These are phyloP conservation scores for Punica granatum DNA, from an alignment of 345 rosid species.

Conservation along the genomic window DNA sequence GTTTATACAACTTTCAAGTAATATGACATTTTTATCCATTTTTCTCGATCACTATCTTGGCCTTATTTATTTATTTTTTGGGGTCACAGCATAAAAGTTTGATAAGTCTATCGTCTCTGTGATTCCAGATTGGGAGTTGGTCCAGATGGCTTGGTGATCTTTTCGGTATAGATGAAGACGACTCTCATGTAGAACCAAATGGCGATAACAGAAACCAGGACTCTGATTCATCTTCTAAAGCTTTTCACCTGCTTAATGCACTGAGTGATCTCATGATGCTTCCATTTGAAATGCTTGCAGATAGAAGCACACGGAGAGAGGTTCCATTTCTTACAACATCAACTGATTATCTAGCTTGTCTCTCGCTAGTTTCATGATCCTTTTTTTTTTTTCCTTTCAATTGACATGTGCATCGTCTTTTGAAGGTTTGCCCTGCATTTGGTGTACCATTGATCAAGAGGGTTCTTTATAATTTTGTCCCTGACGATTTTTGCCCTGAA, in stretches of 20 bases:
- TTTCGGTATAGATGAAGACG: slow-evolving; percentile 60
- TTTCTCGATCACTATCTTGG: background rate
- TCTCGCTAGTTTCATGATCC: background rate
- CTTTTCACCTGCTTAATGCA: slow-evolving; percentile 68
- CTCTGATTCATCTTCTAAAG: slow-evolving; percentile 46
- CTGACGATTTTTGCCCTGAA: slow-evolving; percentile 80
- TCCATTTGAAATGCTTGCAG: slow-evolving; percentile 79
- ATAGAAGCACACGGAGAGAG: slow-evolving; percentile 69
- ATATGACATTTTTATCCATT: background rate
- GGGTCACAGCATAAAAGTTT: too few relatives aligned
- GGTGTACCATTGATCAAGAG: slow-evolving; percentile 51
- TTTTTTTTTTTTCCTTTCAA: slow-evolving; percentile 1
- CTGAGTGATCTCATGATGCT: slow-evolving; percentile 97
- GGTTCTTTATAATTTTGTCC: slow-evolving; percentile 67
- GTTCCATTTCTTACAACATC: slow-evolving; percentile 21
- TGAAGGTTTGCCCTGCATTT: slow-evolving; percentile 74
- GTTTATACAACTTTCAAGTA: too few relatives aligned
- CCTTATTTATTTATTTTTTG: too few relatives aligned
- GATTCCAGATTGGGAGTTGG: slow-evolving; percentile 73
- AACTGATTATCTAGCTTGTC: background rate
- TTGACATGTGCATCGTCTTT: slow-evolving; percentile 4
- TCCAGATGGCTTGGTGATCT: slow-evolving; percentile 91
- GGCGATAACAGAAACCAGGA: slow-evolving; percentile 21
- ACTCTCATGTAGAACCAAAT: slow-evolving; percentile 22
- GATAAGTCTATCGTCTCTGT: slow-evolving; percentile 7